Conservation (phyloP, 768 basidiomycete genomes). For the Leccinum subgranulosum region DNA sequence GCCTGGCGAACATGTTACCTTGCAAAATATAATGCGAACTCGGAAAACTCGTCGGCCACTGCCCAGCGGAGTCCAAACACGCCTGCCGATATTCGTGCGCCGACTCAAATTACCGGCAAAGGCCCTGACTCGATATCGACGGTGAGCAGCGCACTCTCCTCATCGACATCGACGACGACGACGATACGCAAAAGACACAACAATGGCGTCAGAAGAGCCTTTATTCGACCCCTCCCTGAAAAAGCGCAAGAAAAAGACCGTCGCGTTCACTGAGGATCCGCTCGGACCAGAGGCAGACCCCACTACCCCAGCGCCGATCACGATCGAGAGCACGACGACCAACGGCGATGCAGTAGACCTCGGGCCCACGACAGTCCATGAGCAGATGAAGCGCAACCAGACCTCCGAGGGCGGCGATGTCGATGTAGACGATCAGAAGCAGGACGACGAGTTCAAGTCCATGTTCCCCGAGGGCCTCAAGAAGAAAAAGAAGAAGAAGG, state of each 20-base stretch:
- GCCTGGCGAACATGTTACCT: constrained; percentile 47
- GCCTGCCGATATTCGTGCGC: constrained; percentile 20
- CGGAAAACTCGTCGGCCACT: constrained; percentile 40
- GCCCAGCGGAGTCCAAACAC: constrained; percentile 25
- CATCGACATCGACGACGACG: constrained; percentile 16
- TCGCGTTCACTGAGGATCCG: constrained; percentile 83
- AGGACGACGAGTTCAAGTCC: constrained; percentile 73
- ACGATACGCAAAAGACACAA: constrained; percentile 5
- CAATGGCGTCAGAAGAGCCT: constrained; percentile 68
- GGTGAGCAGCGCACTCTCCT: constrained; percentile 6
- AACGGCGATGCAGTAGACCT: constrained; percentile 75
- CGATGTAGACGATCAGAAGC: constrained; percentile 44
- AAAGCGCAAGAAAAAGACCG: constrained; percentile 85
- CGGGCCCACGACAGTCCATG: constrained; percentile 71
- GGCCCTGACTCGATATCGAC: constrained; percentile 5
- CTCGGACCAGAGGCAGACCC: constrained; percentile 81
- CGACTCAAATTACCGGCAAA: constrained; percentile 28
- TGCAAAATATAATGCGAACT: constrained; percentile 5
- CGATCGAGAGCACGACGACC: constrained; percentile 66
- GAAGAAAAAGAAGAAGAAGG: constrained; percentile 94
- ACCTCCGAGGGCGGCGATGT: constrained; percentile 36
- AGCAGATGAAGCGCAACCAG: constrained; percentile 58
- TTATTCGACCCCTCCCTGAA: constrained; percentile 82
- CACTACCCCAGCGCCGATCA: constrained; percentile 70
- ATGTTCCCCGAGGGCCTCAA: constrained; percentile 83